phyloP scores from a whole-genome alignment of 2,329 filamentous ascomycete species.

The Cadophora sp. region DNA sequence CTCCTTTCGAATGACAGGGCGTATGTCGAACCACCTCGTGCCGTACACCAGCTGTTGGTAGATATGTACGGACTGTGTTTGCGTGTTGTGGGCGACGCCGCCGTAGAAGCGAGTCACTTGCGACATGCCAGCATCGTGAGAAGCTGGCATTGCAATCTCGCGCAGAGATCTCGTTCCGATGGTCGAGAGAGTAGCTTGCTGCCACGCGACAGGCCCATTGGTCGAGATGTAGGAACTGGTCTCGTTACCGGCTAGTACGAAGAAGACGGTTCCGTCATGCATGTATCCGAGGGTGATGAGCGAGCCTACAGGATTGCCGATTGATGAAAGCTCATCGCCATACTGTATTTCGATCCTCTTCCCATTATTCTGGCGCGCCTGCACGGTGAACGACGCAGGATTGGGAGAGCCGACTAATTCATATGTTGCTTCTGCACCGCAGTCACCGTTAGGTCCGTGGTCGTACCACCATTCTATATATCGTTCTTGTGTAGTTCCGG shows the following conservation, averaged over 20 bases:
- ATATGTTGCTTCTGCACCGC: slow-evolving; percentile 35
- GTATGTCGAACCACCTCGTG: slow-evolving; percentile 36
- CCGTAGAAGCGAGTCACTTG: slow-evolving; percentile 22
- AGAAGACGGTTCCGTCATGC: slow-evolving; percentile 30
- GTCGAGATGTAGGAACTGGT: slow-evolving; percentile 27
- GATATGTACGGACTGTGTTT: slow-evolving; percentile 30
- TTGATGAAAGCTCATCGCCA: slow-evolving; percentile 28
- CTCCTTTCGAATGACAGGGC: slow-evolving; percentile 25
- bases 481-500: slow-evolving; percentile 25
- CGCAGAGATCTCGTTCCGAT: slow-evolving; percentile 32
- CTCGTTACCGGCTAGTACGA: slow-evolving; percentile 34
- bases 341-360: slow-evolving; percentile 32
- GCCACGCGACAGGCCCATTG: slow-evolving; percentile 34
- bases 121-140: slow-evolving; percentile 34
- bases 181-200: slow-evolving; percentile 32
- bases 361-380: slow-evolving; percentile 28
- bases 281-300: slow-evolving; percentile 29
- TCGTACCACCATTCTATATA: slow-evolving; percentile 31
- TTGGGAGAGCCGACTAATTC: slow-evolving; percentile 25
- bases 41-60: slow-evolving; percentile 32
- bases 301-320: slow-evolving; percentile 33
- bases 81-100: slow-evolving; percentile 33
- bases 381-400: slow-evolving; percentile 30
- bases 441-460: slow-evolving; percentile 26
- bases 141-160: slow-evolving; percentile 33